Conservation (phyloP, 805 yeast species). For the Ogataea saltuana region DNA sequence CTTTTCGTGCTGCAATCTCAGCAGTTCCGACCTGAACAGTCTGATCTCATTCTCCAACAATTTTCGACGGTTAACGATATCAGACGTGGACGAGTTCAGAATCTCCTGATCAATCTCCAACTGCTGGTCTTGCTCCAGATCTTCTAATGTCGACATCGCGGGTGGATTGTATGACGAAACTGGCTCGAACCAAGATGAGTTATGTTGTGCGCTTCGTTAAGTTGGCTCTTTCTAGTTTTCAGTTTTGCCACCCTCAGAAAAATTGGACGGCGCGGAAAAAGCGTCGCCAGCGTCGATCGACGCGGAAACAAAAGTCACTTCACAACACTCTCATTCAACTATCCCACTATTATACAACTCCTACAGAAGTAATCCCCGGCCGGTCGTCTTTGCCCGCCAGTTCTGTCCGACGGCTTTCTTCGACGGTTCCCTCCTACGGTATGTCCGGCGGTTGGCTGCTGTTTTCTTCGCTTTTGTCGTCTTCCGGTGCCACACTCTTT, state of each 20-base stretch:
- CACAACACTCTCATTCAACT: too few species aligned
- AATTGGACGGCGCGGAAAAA: not conserved
- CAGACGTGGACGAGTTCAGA: slow-evolving; percentile 72
- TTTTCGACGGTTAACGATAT: slow-evolving; percentile 81
- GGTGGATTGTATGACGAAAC: not conserved
- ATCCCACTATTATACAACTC: too few species aligned
- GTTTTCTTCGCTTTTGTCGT: too few species aligned
- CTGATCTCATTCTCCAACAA: slow-evolving; percentile 92
- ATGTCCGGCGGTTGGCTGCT: too few species aligned
- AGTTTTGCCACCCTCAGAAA: slow-evolving; percentile 8
- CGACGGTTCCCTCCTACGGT: too few species aligned
- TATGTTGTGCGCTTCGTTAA: not conserved
- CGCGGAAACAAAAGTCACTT: not conserved
- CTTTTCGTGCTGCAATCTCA: slow-evolving; percentile 88
- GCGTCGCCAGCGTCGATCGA: slow-evolving; percentile 1
- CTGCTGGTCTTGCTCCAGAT: slow-evolving; percentile 58
- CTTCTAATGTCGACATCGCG: slow-evolving; percentile 81
- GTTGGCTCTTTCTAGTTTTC: not conserved
- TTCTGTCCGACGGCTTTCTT: too few species aligned
- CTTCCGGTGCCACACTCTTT: too few species aligned
- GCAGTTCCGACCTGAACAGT: slow-evolving; percentile 89
- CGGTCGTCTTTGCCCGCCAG: too few species aligned
- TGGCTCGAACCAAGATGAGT: not conserved
- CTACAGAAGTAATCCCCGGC: too few species aligned
- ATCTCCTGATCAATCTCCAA: slow-evolving; percentile 81